Percentiles rank a stretch among this genome's conserved stretches.
Conservation (phyloP, 495 filamentous ascomycete species). For the Aspergillus kassunensis region DNA sequence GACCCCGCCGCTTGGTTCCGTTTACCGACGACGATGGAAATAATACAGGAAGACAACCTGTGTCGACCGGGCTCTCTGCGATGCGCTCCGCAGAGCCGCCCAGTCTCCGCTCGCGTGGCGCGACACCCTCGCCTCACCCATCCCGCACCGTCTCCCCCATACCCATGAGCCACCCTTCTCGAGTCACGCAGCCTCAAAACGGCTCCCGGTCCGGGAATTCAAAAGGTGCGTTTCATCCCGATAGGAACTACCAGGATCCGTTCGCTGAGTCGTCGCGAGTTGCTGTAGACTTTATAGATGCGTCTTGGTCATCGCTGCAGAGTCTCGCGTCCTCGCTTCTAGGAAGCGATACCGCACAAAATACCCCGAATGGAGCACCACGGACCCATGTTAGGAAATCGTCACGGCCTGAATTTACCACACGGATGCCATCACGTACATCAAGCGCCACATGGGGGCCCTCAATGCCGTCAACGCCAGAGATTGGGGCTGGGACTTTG, state of each 20-base stretch:
- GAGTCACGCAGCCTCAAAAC: constrained; percentile 27
- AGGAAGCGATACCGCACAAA: constrained; percentile 41
- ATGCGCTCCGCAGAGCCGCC: constrained; percentile 24
- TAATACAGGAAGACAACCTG: constrained; percentile 28
- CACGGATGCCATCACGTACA: constrained; percentile 34
- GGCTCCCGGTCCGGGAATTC: constrained; percentile 23
- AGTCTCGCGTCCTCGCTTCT: constrained; percentile 51
- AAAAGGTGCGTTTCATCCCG: constrained; percentile 22
- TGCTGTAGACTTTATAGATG: constrained; percentile 44
- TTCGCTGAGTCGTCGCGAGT: constrained; percentile 30
- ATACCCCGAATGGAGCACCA: constrained; percentile 26
- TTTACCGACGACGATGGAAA: constrained; percentile 37
- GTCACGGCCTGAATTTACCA: constrained; percentile 38
- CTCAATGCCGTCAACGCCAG: constrained; percentile 32
- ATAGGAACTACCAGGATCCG: constrained; percentile 24
- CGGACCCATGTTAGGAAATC: constrained; percentile 40
- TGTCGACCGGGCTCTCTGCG: constrained; percentile 31
- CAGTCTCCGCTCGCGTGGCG: constrained; percentile 35
- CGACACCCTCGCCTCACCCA: constrained; percentile 40
- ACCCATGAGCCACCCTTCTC: constrained; percentile 44
- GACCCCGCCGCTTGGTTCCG: constrained; percentile 43
- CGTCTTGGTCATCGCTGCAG: constrained; percentile 53
- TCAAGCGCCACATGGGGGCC: constrained; percentile 53
- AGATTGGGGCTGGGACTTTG: constrained; percentile 50
- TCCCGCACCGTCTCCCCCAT: constrained; percentile 47